Evolutionary conservation across 2,329 filamentous ascomycete species (phyloP).

Genomic region (Ploettnerulaceae sp.): DNA sequence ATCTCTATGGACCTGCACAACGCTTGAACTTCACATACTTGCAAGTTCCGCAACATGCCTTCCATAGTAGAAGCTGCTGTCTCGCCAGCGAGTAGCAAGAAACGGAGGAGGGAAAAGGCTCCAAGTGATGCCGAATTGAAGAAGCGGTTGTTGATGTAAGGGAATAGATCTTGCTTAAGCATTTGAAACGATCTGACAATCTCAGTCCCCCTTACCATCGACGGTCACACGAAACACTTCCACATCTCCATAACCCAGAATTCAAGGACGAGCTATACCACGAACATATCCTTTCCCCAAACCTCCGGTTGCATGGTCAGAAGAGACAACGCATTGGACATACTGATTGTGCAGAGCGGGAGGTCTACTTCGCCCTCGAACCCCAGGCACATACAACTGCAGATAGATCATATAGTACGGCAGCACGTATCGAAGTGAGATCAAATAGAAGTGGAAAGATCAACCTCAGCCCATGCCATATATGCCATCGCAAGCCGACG

Average conservation of each 20-base stretch:
- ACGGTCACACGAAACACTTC: neutral
- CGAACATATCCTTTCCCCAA: neutral
- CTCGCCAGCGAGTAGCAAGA: constrained; percentile 14
- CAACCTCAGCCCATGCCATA: constrained; percentile 54
- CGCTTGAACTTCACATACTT: neutral
- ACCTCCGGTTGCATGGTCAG: constrained; percentile 4
- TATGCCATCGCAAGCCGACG: constrained; percentile 61
- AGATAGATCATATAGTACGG: neutral
- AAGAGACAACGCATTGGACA: constrained; percentile 17
- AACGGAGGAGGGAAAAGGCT: constrained; percentile 25
- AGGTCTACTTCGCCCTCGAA: neutral
- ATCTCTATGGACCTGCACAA: neutral
- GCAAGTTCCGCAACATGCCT: constrained; percentile 19
- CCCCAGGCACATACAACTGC: neutral
- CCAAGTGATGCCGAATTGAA: constrained; percentile 6
- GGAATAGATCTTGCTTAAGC: too few relatives aligned
- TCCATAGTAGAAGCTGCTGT: constrained; percentile 24
- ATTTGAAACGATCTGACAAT: too few relatives aligned
- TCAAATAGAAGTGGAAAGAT: constrained; percentile 6
- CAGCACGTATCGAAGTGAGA: neutral
- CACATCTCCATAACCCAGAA: neutral
- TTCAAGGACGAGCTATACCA: neutral
- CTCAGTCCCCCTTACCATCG: neutral
- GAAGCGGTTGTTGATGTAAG: constrained; percentile 3
- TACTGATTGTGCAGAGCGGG: neutral